phyloP scores from a whole-genome alignment of 129 eudicot species.

The Centrapalus pauciflorus region DNA sequence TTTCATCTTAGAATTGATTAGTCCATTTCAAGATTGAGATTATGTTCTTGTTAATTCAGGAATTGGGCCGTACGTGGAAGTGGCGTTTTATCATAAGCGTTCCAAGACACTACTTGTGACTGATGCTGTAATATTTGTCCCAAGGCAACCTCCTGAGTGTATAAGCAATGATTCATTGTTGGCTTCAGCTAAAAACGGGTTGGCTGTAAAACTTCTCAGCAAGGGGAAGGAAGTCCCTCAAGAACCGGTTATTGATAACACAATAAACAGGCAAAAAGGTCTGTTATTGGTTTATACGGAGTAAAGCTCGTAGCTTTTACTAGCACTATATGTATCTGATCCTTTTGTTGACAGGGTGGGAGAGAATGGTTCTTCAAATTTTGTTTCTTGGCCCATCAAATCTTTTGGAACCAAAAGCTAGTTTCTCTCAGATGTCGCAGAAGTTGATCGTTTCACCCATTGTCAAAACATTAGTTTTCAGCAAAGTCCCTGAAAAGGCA shows the following conservation, averaged over 20 bases:
- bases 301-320: conserved; percentile 1
- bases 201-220: conserved; percentile 91
- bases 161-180: conserved; percentile 78
- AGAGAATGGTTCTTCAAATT: conserved; percentile 98
- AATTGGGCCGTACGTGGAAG: conserved; percentile 98
- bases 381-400: conserved; percentile 96
- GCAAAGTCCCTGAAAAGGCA: conserved; percentile 99
- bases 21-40: neutral
- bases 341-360: conserved; percentile 74
- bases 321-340: conserved; percentile 12
- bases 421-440: conserved; percentile 95
- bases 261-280: conserved; percentile 79
- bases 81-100: conserved; percentile 90
- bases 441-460: conserved; percentile 96
- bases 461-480: conserved; percentile 90
- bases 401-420: conserved; percentile 86
- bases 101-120: conserved; percentile 83
- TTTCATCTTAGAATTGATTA: neutral
- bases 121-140: conserved; percentile 90
- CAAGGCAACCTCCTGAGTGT: conserved; percentile 85
- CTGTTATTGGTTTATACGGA: neutral
- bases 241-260: conserved; percentile 83
- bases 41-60: conserved; percentile 37
- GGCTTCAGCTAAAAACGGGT: conserved; percentile 88
- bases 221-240: conserved; percentile 81